phyloP scores from a whole-genome alignment of 2,329 filamentous ascomycete species.

The Microdochium nivale region DNA sequence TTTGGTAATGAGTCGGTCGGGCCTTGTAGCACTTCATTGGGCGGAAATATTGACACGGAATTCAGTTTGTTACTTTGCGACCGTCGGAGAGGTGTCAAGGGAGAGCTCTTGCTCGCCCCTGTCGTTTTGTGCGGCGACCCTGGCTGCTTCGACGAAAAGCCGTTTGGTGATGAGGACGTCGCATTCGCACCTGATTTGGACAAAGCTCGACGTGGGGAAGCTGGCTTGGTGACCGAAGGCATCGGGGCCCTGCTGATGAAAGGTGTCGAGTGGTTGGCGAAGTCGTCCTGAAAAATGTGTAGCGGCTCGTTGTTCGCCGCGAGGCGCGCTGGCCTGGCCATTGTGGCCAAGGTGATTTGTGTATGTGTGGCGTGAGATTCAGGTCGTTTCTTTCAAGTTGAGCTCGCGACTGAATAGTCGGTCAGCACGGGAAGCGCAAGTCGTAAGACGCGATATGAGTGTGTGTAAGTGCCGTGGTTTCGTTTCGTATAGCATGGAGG shows the following conservation, averaged over 20 bases:
- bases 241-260: conserved; percentile 50
- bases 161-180: conserved; percentile 54
- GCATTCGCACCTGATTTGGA: conserved; percentile 50
- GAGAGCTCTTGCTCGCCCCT: conserved; percentile 47
- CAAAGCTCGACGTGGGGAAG: conserved; percentile 35
- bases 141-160: conserved; percentile 33
- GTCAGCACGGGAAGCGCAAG: background rate
- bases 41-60: conserved; percentile 59
- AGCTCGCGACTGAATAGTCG: background rate
- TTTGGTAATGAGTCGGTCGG: conserved; percentile 62
- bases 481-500: background rate
- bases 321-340: conserved; percentile 44
- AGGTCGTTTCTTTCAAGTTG: background rate
- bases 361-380: background rate
- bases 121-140: conserved; percentile 63
- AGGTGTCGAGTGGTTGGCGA: conserved; percentile 33
- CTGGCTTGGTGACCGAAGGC: conserved; percentile 37
- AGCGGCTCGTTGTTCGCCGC: conserved; percentile 36
- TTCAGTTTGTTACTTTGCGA: conserved; percentile 53
- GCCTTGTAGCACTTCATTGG: conserved; percentile 37
- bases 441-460: background rate
- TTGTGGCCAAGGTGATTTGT: conserved; percentile 26
- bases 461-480: background rate
- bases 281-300: conserved; percentile 44
- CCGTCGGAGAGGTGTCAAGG: conserved; percentile 48